Conservation (phyloP, 192 early-diverging fungal species). For the Rhizophlyctis rosea region DNA sequence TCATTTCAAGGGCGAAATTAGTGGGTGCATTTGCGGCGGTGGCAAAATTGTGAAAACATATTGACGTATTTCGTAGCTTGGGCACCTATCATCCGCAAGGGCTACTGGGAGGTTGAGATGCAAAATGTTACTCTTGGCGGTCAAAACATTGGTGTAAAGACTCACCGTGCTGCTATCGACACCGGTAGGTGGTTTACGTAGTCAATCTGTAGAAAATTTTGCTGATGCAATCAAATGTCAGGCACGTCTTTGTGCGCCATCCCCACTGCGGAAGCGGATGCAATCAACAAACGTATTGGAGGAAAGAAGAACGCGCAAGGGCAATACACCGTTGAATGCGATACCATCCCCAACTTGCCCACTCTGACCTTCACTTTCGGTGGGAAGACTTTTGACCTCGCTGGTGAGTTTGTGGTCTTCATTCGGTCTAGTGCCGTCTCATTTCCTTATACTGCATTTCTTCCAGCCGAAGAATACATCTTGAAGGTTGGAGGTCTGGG, state of each 20-base stretch:
- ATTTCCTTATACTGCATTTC: too few relatives aligned
- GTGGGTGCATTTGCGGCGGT: conserved; percentile 28
- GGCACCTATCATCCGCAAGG: conserved; percentile 85
- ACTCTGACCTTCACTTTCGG: conserved; percentile 75
- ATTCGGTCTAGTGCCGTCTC: too few relatives aligned
- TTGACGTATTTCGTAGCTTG: conserved; percentile 48
- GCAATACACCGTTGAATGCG: conserved; percentile 86
- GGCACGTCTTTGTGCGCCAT: conserved; percentile 80
- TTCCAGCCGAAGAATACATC: conserved; percentile 62
- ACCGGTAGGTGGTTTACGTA: conserved; percentile 8
- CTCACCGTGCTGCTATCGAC: conserved; percentile 32
- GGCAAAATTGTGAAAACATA: too few relatives aligned
- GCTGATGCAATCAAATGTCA: not conserved
- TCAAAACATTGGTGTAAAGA: conserved; percentile 46
- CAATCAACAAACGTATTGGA: conserved; percentile 87
- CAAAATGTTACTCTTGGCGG: conserved; percentile 75
- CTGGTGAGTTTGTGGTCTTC: conserved; percentile 27
- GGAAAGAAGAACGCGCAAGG: conserved; percentile 91
- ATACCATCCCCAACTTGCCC: conserved; percentile 62
- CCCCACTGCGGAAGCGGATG: conserved; percentile 73
- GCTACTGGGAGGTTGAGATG: conserved; percentile 96
- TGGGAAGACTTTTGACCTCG: conserved; percentile 65
- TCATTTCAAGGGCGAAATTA: conserved; percentile 60
- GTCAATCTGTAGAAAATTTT: not conserved
- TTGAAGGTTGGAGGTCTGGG: conserved; percentile 36